Evolutionary conservation across 202 grass and related monocot species (phyloP).

Genomic region (Zoysia matrella): DNA sequence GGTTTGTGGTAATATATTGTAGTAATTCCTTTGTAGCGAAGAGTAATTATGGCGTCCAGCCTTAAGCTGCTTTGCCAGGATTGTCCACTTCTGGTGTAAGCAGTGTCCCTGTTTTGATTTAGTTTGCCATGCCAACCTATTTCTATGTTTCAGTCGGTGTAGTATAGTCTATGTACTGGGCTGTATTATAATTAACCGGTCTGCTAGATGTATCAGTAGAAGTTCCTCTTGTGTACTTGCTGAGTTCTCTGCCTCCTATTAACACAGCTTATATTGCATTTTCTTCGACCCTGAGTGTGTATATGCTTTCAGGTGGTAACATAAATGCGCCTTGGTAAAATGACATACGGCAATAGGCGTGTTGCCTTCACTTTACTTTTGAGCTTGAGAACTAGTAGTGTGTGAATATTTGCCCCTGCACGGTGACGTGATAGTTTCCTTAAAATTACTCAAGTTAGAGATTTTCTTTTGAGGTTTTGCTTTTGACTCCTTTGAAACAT

Average conservation of each 20-base stretch:
- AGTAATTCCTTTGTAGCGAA: conserved; percentile 49
- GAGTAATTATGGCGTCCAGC: conserved; percentile 45
- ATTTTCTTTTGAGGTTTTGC: too few relatives aligned
- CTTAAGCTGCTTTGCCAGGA: conserved; percentile 24
- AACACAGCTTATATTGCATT: neutral
- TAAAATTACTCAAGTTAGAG: too few relatives aligned
- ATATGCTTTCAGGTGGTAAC: neutral
- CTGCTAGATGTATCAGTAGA: conserved; percentile 34
- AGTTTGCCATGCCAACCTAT: conserved; percentile 15
- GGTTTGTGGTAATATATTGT: conserved; percentile 53
- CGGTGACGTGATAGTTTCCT: too few relatives aligned
- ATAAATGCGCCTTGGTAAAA: neutral
- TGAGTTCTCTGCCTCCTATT: neutral
- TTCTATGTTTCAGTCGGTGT: conserved; percentile 36
- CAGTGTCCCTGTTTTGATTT: conserved; percentile 41
- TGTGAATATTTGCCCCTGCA: too few relatives aligned
- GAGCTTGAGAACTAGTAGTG: too few relatives aligned
- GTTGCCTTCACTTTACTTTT: too few relatives aligned
- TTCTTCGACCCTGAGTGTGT: neutral
- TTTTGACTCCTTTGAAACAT: too few relatives aligned
- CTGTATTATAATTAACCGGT: conserved; percentile 42
- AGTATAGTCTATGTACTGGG: conserved; percentile 44
- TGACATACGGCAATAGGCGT: neutral
- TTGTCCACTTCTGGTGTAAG: conserved; percentile 36
- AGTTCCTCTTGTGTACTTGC: neutral